phyloP scores from a whole-genome alignment of 2,329 filamentous ascomycete species.

The Fusarium sp. region DNA sequence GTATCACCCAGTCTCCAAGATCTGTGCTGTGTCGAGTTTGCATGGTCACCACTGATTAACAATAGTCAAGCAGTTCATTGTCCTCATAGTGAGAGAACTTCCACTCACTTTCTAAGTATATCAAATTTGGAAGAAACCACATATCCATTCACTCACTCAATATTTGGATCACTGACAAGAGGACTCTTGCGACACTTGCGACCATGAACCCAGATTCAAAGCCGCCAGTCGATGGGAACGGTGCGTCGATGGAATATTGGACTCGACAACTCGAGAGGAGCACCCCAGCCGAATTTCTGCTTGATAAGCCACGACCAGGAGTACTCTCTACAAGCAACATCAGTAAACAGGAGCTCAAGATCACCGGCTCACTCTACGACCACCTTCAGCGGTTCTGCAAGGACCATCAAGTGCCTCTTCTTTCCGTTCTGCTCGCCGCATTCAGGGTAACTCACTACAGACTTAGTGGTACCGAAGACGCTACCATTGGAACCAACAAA shows the following conservation, averaged over 20 bases:
- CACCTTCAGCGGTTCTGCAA: not conserved
- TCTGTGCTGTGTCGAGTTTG: not conserved
- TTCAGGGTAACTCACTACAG: not conserved
- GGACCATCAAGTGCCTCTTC: not conserved
- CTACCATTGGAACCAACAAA: not conserved
- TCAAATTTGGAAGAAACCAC: not conserved
- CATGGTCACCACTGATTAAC: not conserved
- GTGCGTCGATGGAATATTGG: conserved; percentile 23
- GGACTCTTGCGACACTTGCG: not conserved
- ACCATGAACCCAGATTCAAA: not conserved
- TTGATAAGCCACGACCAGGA: not conserved
- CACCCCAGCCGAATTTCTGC: not conserved
- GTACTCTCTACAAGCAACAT: not conserved
- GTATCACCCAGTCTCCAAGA: not conserved
- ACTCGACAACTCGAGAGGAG: conserved; percentile 37
- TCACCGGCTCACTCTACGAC: not conserved
- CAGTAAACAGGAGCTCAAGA: not conserved
- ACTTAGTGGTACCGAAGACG: not conserved
- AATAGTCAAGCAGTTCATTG: not conserved
- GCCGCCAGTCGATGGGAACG: not conserved
- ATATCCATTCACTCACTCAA: not conserved
- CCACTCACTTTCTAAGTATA: not conserved
- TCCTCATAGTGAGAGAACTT: not conserved
- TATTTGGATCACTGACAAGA: not conserved
- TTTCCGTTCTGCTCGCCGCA: not conserved